phyloP scores from a whole-genome alignment of 2,329 filamentous ascomycete species.

The Geosmithia putterillii region DNA sequence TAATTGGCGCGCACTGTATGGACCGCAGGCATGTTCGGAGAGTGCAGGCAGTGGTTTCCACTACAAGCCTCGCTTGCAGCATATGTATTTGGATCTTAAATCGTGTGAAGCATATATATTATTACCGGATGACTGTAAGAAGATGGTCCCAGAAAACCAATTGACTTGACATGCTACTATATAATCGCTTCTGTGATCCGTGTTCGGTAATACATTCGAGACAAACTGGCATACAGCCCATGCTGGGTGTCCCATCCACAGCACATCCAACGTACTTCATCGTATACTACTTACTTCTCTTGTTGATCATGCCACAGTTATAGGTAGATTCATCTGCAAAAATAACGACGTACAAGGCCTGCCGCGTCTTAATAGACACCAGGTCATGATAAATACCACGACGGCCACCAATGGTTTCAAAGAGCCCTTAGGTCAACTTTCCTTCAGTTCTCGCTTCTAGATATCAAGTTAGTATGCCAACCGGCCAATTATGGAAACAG shows the following conservation, averaged over 20 bases:
- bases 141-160: not conserved
- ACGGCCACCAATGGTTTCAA: not conserved
- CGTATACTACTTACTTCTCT: not conserved
- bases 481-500: not conserved
- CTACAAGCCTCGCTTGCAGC: no score
- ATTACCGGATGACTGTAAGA: not conserved
- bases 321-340: not conserved
- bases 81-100: no score
- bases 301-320: not conserved
- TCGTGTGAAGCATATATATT: no score
- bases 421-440: constrained; percentile 25
- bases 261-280: not conserved
- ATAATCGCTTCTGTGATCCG: not conserved
- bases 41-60: no score
- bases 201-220: not conserved
- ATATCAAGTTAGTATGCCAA: not conserved
- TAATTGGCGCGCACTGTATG: no score
- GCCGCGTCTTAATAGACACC: not conserved
- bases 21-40: no score
- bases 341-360: not conserved
- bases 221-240: not conserved
- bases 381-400: not conserved
- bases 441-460: constrained; percentile 37
- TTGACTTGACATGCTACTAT: not conserved
- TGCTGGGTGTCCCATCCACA: not conserved